Evolutionary conservation across 2,329 filamentous ascomycete genomes (phyloP), one percentile per base, ranked within the genome.

Genomic region (Aspergillus latus): DNA sequence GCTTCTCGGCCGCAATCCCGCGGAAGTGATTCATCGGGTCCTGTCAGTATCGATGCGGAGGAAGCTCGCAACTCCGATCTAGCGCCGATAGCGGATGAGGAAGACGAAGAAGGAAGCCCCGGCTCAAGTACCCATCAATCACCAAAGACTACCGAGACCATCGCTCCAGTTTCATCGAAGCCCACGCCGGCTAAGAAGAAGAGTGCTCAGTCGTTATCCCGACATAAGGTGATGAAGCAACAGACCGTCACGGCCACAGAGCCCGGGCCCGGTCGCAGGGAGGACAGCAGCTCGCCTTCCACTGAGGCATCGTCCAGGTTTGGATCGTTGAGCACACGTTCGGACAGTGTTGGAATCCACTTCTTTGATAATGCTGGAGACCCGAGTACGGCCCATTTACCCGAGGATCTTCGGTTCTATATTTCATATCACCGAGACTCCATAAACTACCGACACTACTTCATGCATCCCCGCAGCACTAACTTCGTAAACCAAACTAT

Each of bases 371-470:
- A 63, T 30, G 53, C 58, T 11, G 55, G 58, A 21, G 45, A 71
- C 13, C 62, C 66, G 29, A 68, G 62, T 44, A 65, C 62, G 21
- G 59, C 65, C 13, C 65, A 66, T 30, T 58, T 75, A 6, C 80
- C 87, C 1, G 78, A 82, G 8, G 90, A 96, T 65, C 72, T 95
- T 45, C 87, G 88, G 57, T 89, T 86, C 67, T 92, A 94, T 69
- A 78, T 97, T 15, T 80, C 84, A 37, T 96, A 92, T 72, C 92
- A 89, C 66, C 82, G 82, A 63, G 85, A 91, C 48, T 85, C 92
- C 64, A 83, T 97, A 58, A 90, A 86, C 0, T 81, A 88, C 68
- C 87, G 90, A 62, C 92, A 96, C 72, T 97, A 96, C 70, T 88
- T 88, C 51, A 78, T 95, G 63, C 86, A 88, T 59, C 81, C 82